phyloP scores from a whole-genome alignment of 1,139 yeast species.

The Tardiomyces depauwii region DNA sequence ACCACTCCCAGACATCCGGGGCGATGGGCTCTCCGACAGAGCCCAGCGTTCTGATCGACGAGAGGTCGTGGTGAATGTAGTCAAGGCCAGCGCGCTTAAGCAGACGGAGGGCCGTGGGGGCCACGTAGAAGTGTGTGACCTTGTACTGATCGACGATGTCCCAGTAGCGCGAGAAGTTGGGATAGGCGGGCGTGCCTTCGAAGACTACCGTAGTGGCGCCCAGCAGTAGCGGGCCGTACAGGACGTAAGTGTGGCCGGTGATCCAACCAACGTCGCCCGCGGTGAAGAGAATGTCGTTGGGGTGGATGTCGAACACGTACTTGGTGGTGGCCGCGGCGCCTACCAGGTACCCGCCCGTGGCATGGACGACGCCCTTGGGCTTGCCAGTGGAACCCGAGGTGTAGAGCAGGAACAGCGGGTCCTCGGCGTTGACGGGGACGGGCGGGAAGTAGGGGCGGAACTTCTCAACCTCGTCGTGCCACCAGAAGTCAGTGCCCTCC shows the following conservation, averaged over 20 bases:
- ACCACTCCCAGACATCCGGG: slow-evolving; percentile 92
- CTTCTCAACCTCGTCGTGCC: slow-evolving; percentile 66
- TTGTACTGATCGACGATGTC: slow-evolving; percentile 67
- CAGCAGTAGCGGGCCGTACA: slow-evolving; percentile 65
- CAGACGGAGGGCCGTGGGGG: slow-evolving; percentile 80
- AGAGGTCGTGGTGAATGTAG: slow-evolving; percentile 50
- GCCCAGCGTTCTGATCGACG: slow-evolving; percentile 61
- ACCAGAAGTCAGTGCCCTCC: slow-evolving; percentile 60
- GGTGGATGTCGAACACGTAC: slow-evolving; percentile 67
- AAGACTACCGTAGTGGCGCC: slow-evolving; percentile 78
- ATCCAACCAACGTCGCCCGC: slow-evolving; percentile 91
- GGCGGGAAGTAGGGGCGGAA: slow-evolving; percentile 55
- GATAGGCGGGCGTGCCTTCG: slow-evolving; percentile 84
- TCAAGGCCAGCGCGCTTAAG: slow-evolving; percentile 74
- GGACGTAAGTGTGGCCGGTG: slow-evolving; percentile 76
- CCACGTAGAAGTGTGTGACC: slow-evolving; percentile 78
- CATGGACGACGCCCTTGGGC: slow-evolving; percentile 62
- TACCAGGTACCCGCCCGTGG: slow-evolving; percentile 69
- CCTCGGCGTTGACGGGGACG: slow-evolving; percentile 48
- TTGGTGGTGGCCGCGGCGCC: slow-evolving; percentile 62
- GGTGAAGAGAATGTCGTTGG: slow-evolving; percentile 61
- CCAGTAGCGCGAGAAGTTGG: slow-evolving; percentile 72
- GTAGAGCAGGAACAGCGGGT: slow-evolving; percentile 51
- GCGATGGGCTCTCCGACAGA: slow-evolving; percentile 93
- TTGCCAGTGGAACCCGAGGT: slow-evolving; percentile 64